Evolutionary conservation across 1,284 basidiomycete genomes (phyloP), one percentile per base, ranked within the genome.

Genomic region (Cryptococcus sp.): DNA sequence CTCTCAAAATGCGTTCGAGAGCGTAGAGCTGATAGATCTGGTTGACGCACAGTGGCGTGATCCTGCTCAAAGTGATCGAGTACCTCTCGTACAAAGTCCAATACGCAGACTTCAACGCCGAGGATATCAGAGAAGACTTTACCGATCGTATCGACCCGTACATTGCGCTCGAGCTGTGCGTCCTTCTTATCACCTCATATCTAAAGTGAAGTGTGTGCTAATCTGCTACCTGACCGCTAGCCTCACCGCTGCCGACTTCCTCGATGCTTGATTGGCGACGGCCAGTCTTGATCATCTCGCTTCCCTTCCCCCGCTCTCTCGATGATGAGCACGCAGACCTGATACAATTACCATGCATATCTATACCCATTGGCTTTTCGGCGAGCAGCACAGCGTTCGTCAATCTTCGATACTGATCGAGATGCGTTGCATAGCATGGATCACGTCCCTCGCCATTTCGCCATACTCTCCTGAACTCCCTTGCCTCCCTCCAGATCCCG

Each of bases 141-240:
- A 71, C 78, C 58, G 78, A 81, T 38, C 70, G 82, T 22, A 82
- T 85, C 55, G 81, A 82, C 42, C 83, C 83, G 2, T 83, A 84
- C 67, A 82, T 84, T 52, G 82, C 83, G 6, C 71, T 85, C 19
- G 83, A 85, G 62, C 73, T 85, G 83, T 84, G 64, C 67, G 83
- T 72, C 13, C 30, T 13, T 35, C 30, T 35, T 35, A 35, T 10
- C 13, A 35, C 8, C 7, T 35, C 30, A n/a, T 13, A 10, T 35
- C 30, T 30, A 35, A 35, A 35, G 30, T 35, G 30, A 35, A 35
- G 3, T 8, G 7, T 8, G 15, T 2, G 35, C 20, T 16, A n/a
- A 23, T 17, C 7, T 35, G 13, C 17, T 47, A 7, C 19, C 25
- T 48, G 3, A 17, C 20, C 3, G 7, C 2, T 51, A 80, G 79